Conservation (phyloP, 2,329 filamentous ascomycete species). For the Fusarium dlaminii region DNA sequence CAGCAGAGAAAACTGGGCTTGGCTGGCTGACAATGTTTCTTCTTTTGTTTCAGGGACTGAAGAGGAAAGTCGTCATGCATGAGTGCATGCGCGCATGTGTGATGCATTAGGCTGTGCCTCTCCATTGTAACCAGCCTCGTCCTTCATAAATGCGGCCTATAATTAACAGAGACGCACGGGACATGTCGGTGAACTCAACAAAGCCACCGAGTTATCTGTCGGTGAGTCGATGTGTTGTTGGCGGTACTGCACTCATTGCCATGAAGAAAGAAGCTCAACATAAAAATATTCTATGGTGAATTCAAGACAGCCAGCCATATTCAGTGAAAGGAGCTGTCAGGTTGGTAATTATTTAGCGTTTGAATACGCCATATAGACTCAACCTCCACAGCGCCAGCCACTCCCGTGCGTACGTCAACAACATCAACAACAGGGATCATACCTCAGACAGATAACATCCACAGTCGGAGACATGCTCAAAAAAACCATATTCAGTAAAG, state of each 20-base stretch:
- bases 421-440: neutral
- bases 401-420: slow-evolving; percentile 13
- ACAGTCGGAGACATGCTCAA: slow-evolving; percentile 2
- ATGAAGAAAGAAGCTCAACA: neutral
- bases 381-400: slow-evolving; percentile 30
- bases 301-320: neutral
- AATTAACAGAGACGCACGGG: slow-evolving; percentile 1
- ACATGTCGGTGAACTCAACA: slow-evolving; percentile 22
- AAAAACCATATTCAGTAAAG: slow-evolving; percentile 5
- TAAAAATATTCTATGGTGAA: neutral
- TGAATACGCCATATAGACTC: slow-evolving; percentile 8
- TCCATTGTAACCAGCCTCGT: slow-evolving; percentile 11
- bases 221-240: neutral
- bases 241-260: neutral
- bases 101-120: slow-evolving; percentile 4
- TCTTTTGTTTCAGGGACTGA: slow-evolving; percentile 11
- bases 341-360: slow-evolving; percentile 5
- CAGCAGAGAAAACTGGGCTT: neutral
- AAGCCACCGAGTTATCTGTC: slow-evolving; percentile 13
- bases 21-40: neutral
- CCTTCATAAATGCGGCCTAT: slow-evolving; percentile 8
- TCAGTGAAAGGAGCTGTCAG: neutral
- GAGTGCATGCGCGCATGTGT: neutral
- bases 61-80: neutral
- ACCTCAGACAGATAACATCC: neutral